Conservation (phyloP, 2,329 filamentous ascomycete genomes). For the Rhytidhysteron rufulum region DNA sequence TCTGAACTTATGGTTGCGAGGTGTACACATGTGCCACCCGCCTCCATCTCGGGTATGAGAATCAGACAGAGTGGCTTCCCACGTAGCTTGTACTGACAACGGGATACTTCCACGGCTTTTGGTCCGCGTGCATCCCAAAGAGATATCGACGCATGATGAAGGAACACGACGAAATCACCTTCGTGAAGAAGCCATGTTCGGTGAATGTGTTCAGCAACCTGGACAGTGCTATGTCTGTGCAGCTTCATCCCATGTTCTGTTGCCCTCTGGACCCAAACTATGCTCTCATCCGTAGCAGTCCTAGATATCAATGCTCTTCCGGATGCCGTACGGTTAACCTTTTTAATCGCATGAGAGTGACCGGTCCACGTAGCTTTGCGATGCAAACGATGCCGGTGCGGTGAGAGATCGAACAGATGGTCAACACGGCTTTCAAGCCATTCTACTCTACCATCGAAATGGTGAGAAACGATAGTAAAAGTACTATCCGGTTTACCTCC, state of each 20-base stretch:
- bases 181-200: conserved; percentile 74
- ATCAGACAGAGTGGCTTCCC: conserved; percentile 79
- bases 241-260: conserved; percentile 52
- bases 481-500: conserved; percentile 58
- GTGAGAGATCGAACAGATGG: conserved; percentile 71
- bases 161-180: conserved; percentile 75
- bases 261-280: conserved; percentile 73
- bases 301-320: conserved; percentile 77
- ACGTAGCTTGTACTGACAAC: conserved; percentile 54
- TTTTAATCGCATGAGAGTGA: conserved; percentile 74
- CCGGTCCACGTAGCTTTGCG: conserved; percentile 74
- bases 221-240: conserved; percentile 64
- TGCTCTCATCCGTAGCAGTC: conserved; percentile 72
- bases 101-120: conserved; percentile 56
- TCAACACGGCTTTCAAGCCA: conserved; percentile 77
- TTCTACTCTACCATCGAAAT: conserved; percentile 79
- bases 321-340: conserved; percentile 80
- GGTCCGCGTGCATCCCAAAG: conserved; percentile 73
- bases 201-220: conserved; percentile 68
- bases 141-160: conserved; percentile 66
- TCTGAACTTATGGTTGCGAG: conserved; percentile 79
- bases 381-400: conserved; percentile 54
- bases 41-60: conserved; percentile 63
- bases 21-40: conserved; percentile 53
- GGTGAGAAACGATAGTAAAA: conserved; percentile 73